Evolutionary conservation across 2,329 filamentous ascomycete species (phyloP), one percentile per base, ranked within the genome.

Genomic region (Cryphonectria nitschkei): DNA sequence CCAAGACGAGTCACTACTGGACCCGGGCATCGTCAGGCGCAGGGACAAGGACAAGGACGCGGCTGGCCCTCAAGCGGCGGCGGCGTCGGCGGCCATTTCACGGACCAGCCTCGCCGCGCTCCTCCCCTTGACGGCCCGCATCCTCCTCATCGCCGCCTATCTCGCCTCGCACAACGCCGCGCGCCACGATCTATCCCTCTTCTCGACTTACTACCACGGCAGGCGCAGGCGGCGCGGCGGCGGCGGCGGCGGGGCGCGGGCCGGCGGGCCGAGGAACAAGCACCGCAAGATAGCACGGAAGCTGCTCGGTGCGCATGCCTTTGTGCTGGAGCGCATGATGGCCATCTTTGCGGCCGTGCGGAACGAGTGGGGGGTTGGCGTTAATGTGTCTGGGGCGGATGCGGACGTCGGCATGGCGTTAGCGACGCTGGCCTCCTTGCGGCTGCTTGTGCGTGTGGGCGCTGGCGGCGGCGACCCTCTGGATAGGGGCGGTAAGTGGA

Each of bases 131-230:
- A 92, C 90, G 65, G 90, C 93, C 2, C 91, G 92, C 56, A 87
- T 93, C 68, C 85, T 95, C 39, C 87, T 96, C 14, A 85, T 94
- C 37, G 89, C 93, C 50, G 91, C 93, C 3, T 96, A 96, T 80
- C 88, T 96, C 3, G 92, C 93, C 67, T 94, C 92, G 1, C 93
- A 93, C 84, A 96, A 95, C 78, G 88, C 91, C 19, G 82, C 91
- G 1, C 87, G 89, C n/a, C 89, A 92, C 77, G 93, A 96, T 79
- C 82, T 89, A 5, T 85, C 89, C 1, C 89, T 93, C 77, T 96
- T 96, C 83, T 93, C 92, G 75, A 93, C 92, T 16, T 86, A 88
- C 76, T 86, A 90, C 70, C 80, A 89, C 79, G 84, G 85, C 75
- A 79, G 83, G 64, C 81, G 84, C 32, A 66, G 32, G 73, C 82